Conservation (phyloP, 495 filamentous ascomycete species). For the Xylaria intraflava region DNA sequence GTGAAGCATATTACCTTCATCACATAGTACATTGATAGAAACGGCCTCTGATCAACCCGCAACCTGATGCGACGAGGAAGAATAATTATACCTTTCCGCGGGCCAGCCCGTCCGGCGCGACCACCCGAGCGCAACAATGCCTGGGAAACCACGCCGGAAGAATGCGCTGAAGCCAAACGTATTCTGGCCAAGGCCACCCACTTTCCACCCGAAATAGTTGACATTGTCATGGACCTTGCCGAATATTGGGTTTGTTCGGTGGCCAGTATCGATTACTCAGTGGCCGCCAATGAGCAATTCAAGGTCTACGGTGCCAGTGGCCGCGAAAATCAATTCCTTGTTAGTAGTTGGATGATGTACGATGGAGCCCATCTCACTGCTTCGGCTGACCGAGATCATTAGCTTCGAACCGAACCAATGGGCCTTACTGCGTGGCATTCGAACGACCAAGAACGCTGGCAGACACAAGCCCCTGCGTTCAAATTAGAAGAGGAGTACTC, state of each 20-base stretch:
- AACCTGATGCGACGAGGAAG: conserved; percentile 15
- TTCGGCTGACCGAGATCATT: conserved; percentile 1
- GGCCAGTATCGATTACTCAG: conserved; percentile 18
- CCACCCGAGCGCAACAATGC: conserved; percentile 5
- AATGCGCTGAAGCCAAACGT: conserved; percentile 41
- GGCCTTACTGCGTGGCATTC: conserved; percentile 29
- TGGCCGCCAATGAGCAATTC: conserved; percentile 1
- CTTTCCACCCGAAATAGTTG: conserved; percentile 59
- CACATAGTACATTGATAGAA: too few relatives aligned
- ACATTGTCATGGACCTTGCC: conserved; percentile 58
- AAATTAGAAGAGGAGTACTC: conserved; percentile 26
- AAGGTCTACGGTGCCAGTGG: conserved; percentile 10
- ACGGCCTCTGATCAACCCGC: neutral
- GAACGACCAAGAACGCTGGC: conserved; percentile 14
- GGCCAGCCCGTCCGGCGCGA: conserved; percentile 3
- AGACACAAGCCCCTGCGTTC: conserved; percentile 8
- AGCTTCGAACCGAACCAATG: conserved; percentile 40
- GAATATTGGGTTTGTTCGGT: conserved; percentile 63
- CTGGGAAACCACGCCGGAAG: conserved; percentile 30
- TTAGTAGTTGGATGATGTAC: conserved; percentile 15
- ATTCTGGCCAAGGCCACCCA: conserved; percentile 33
- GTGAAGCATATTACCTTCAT: too few relatives aligned
- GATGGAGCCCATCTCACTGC: neutral
- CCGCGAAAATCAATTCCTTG: conserved; percentile 33
- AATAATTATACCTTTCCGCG: conserved; percentile 13